Evolutionary conservation across 352 stramenopile species (phyloP).

Genomic region (Blastocystis sp.): DNA sequence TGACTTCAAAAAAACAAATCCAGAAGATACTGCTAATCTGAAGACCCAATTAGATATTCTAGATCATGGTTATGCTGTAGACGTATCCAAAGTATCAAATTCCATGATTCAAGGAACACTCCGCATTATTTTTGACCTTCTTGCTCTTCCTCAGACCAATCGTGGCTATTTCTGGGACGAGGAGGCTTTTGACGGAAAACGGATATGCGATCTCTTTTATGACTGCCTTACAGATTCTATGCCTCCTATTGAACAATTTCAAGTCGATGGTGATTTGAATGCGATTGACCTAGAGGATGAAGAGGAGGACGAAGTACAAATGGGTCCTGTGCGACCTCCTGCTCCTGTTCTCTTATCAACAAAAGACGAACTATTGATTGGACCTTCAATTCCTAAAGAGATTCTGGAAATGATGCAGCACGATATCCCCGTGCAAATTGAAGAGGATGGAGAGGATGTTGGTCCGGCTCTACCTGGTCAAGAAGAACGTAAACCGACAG

Average conservation of each 20-base stretch:
- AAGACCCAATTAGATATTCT: conserved; percentile 38
- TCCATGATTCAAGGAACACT: conserved; percentile 54
- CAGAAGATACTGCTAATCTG: neutral
- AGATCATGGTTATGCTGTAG: conserved; percentile 13
- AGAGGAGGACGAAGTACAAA: conserved; percentile 1
- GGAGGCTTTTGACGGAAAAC: neutral
- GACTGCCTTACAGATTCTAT: conserved; percentile 7
- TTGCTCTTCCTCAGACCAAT: conserved; percentile 5
- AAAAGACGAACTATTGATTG: neutral
- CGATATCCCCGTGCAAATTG: conserved; percentile 15
- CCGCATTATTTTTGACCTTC: neutral
- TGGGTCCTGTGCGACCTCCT: conserved; percentile 36
- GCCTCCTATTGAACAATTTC: neutral
- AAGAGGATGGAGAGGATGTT: neutral
- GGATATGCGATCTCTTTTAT: neutral
- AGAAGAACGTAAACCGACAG: conserved; percentile 31
- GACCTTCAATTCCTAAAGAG: conserved; percentile 19
- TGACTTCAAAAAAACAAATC: conserved; percentile 4
- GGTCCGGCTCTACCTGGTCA: conserved; percentile 13
- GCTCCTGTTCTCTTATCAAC: neutral
- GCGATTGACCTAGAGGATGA: neutral
- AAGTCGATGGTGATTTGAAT: neutral
- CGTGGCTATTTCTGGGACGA: conserved; percentile 47
- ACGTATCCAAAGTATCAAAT: conserved; percentile 33
- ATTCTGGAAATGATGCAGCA: conserved; percentile 8